Evolutionary conservation across 2,329 filamentous ascomycete genomes (phyloP), one percentile per base, ranked within the genome.

Genomic region (Cadophora malorum): DNA sequence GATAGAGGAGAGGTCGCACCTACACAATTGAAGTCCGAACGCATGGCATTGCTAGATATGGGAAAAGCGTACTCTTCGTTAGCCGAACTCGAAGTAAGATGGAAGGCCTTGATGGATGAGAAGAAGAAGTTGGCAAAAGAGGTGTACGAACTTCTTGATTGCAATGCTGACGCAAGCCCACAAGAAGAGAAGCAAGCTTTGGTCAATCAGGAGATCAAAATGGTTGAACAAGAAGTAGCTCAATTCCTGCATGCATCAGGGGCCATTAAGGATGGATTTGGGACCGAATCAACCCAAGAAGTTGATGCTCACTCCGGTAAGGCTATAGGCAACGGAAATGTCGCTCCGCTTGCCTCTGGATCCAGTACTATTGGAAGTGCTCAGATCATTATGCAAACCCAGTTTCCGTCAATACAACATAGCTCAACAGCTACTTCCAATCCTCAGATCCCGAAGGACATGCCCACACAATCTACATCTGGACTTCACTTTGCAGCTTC

Each of bases 311-410:
- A 50, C 10, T 35, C 49, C 10, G 56, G 45, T 10, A 50, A 66
- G 8, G 65, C 52, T 0, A 73, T 68, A 23, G n/a, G 23, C n/a
- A 49, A 50, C 6, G 71, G 72, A 10, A 35, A 19, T 38, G 31
- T 45, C 14, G 53, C 28, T 28, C 64, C 68, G 23, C 25, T 66
- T 6, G 50, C 65, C 9, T 68, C 69, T 21, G 68, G 65, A 55
- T 71, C 73, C 19, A 75, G 74, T 66, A 71, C 67, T 14, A 64
- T 68, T 61, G 66, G 68, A 12, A 76, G 73, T 69, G 67, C 74
- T 63, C 76, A 78, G 61, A 64, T 77, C 25, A 72, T 78, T 21
- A 64, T 72, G 38, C 76, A 78, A 55, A 77, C 77, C 19, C 74
- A 76, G 56, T 66, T 75, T 58, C 72, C 75, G 23, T 64, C 70